Evolutionary conservation across 2,329 filamentous ascomycete species (phyloP), one percentile per base, ranked within the genome.

Genomic region (Zymoseptoria pseudotritici): DNA sequence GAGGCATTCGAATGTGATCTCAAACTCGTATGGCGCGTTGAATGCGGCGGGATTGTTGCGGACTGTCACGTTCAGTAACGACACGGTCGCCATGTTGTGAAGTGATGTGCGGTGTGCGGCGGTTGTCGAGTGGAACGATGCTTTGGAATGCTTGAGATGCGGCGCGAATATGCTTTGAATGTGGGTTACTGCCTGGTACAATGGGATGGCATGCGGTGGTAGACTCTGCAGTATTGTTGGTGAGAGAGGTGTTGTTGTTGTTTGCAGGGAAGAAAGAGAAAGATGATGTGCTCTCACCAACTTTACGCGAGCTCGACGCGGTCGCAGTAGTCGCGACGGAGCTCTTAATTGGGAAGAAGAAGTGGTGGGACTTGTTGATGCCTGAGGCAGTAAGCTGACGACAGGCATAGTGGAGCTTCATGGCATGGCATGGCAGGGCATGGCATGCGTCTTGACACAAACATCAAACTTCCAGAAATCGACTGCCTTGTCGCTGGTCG

Each of bases 1-100:
- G 22, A 97, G 85, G 72, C 94, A 97, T 78, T 99, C 94, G 65
- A 99, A 99, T 19, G 94, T 99, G 75, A 99, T 97, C 78, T 99
- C 93, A 69, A 99, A 96, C 76, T 94, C 87, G 76, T 99, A 99
- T 58, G 91, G 86, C 74, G 93, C 89, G 70, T 86, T 88, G 79
- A 99, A 97, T 69, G 89, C 86, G 71, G 94, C 92, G 72, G 94
- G 94, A 80, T 99, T 99, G 84, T 99, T 97, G 75, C 91, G 83
- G 69, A 99, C 90, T 77, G 94, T 90, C 71, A 99, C 94, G 73
- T 93, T 93, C 67, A 99, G 85, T 61, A 99, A 86, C 68, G 92
- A 96, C 65, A 99, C 92, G 73, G 97, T 90, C 73, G 94, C 97
- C 94, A 97, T 97, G 67, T 73, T 83, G 79, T 29, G 24, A 53